Base-by-base conservation (phyloP, 805 yeast genomes). In the Lachancea nothofagi region DNA sequence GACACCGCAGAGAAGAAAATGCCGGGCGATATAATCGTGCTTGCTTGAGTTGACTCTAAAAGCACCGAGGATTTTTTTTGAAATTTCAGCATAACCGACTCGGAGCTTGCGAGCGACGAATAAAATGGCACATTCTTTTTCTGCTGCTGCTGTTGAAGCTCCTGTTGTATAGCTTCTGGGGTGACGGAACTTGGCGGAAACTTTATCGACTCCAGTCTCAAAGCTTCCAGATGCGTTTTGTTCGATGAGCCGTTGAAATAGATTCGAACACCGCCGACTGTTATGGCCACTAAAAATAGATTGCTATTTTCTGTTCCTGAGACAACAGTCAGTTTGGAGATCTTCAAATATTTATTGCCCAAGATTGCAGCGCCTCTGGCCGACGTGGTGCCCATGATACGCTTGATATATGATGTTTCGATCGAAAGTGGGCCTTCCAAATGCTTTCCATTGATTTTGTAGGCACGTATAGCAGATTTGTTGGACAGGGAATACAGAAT, bases 261-360 rank as follows among this genome's bases (percentile, higher is more conserved):
- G 19, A 88, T 67, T 49, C 97, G 74, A 49, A 85, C 83, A n/a
- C 97, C 96, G 45, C 79, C 82, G 34, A 77, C 70, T 0, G 96
- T 85, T 12, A 84, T 71, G 0, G 94, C 95, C 36, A 88, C 78
- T 39, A 88, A 64, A 54, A 77, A 86, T 18, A 86, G 66, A 38
- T 80, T 79, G 22, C 74, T 66, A 30, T 87, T 82, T 58, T 87
- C 95, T 15, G 62, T 57, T 35, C 70, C 76, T 3, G 80, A 61
- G 6, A 62, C 61, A 2, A 40, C 47, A 8, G 84, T 75, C n/a
- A 75, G 70, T 44, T 74, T 75, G 18, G 82, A 76, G 30, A 88
- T 72, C 44, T 74, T 74, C 53, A 82, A 67, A 34, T 64, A 67
- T 50, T 78, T 79, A 41, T 69, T 68, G 29, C 71, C 72, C 27